These are phyloP conservation scores for Psidium guajava DNA, from an alignment of 345 rosid genomes.

Conservation along the genomic window DNA sequence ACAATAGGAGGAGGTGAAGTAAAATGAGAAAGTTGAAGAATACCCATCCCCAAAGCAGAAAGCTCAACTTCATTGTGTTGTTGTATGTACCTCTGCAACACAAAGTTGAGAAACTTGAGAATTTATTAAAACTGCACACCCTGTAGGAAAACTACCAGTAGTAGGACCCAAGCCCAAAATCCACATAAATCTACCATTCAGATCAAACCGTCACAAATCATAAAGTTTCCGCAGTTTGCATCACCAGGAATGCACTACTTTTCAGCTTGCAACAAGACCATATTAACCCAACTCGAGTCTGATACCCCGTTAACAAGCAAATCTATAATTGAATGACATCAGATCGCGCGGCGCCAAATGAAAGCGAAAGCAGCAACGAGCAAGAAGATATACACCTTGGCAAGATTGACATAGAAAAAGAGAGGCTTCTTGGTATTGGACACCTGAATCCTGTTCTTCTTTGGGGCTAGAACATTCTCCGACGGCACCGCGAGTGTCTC, in stretches of 20 bases:
- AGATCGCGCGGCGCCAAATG: neutral
- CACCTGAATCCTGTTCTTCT: constrained; percentile 16
- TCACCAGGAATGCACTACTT: neutral
- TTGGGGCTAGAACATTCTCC: neutral
- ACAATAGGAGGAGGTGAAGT: neutral
- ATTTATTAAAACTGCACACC: neutral
- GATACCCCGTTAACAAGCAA: neutral
- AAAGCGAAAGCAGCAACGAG: neutral
- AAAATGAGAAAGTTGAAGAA: neutral
- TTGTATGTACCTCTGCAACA: constrained; percentile 73
- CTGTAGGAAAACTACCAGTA: neutral
- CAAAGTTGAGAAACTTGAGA: neutral
- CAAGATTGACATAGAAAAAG: constrained; percentile 15
- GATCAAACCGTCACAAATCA: too few species aligned
- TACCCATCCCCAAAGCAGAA: constrained; percentile 96
- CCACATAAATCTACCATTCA: too few species aligned
- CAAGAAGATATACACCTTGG: neutral
- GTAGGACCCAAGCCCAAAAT: too few species aligned
- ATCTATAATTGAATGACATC: neutral
- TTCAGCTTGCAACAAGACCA: neutral
- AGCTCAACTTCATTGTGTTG: constrained; percentile 89
- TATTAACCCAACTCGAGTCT: neutral
- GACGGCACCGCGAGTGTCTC: neutral
- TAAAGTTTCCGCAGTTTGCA: too few species aligned
- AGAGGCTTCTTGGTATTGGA: constrained; percentile 19